These are phyloP conservation scores for Gaertneriomyces semiglobifer DNA, from an alignment of 192 early-diverging fungal species.

Conservation along the genomic window DNA sequence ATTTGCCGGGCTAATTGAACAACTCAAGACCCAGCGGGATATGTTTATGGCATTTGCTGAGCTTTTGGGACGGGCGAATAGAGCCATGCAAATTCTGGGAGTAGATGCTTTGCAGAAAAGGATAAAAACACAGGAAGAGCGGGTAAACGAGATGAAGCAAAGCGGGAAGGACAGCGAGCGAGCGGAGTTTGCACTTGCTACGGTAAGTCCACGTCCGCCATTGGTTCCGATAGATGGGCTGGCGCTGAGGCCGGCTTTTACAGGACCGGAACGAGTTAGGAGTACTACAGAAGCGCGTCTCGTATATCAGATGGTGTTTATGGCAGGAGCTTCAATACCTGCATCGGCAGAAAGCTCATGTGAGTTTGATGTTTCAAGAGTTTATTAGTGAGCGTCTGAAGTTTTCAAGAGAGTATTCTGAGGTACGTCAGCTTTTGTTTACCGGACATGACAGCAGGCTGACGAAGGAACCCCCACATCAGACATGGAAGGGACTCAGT, in stretches of 20 bases:
- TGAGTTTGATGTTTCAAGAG: conserved; percentile 58
- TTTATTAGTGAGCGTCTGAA: conserved; percentile 59
- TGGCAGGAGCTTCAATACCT: conserved; percentile 56
- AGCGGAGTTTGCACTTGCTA: conserved; percentile 28
- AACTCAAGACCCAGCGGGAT: conserved; percentile 63
- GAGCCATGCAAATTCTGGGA: conserved; percentile 38
- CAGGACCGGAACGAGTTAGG: conserved; percentile 53
- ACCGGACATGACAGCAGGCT: not conserved
- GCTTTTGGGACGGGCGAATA: conserved; percentile 44
- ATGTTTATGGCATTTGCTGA: conserved; percentile 50
- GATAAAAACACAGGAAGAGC: conserved; percentile 47
- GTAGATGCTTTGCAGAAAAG: conserved; percentile 55
- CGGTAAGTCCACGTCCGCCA: conserved; percentile 26
- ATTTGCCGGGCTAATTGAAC: conserved; percentile 55
- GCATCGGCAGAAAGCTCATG: conserved; percentile 56
- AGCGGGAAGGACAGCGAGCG: conserved; percentile 40
- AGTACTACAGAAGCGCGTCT: conserved; percentile 44
- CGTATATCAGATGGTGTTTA: conserved; percentile 53
- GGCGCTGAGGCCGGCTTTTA: not conserved
- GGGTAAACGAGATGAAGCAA: not conserved
- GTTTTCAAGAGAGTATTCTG: conserved; percentile 44
- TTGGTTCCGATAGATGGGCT: not conserved
- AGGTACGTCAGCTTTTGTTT: conserved; percentile 23
- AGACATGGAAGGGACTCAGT: conserved; percentile 26
- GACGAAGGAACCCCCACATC: not conserved